Base-by-base conservation (phyloP, 129 eudicot species). In the Artemisia argyi region DNA sequence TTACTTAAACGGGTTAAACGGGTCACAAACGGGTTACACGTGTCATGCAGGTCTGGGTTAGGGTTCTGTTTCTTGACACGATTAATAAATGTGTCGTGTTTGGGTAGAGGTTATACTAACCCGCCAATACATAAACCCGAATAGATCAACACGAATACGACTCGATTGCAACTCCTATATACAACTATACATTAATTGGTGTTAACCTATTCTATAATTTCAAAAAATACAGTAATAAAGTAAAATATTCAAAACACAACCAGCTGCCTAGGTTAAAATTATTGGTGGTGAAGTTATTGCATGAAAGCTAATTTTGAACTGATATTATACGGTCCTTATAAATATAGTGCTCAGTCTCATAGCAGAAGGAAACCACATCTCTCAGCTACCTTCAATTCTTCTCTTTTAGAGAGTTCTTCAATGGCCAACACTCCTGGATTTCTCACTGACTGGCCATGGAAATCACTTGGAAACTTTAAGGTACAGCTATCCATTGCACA, bases 391-490 rank as follows among this genome's bases (percentile, higher is more conserved):
- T 14, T 5, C 73, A 56, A 12, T 19, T 19, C 64, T 15, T 14
- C n/a, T 68, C 63, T 67, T 58, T 52, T 17, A 30, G 26, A 68
- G 11, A n/a, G 35, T 19, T 76, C 76, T 59, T 61, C 65, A 73
- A 91, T 88, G 97, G 97, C 97, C 76, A 65, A 84, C 3, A 88
- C 80, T 59, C 97, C 97, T 18, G 98, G 98, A 62, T 49, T 81
- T 70, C 96, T 92, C 77, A 85, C 94, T 17, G 85, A 86, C 18
- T 92, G 98, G 98, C 98, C 98, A 62, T 92, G 97, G 97, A 83
- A 85, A 69, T 80, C 85, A 71, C 96, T 92, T 68, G 91, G 97
- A 30, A 84, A 63, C 83, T 83, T 72, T 78, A 92, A 92, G 97
- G 97, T 86, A 52, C 56, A 52, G 63, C 66, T 52, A 58, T 75